Evolutionary conservation across 2,329 filamentous ascomycete genomes (phyloP).

Genomic region (Ampelomyces quisqualis): DNA sequence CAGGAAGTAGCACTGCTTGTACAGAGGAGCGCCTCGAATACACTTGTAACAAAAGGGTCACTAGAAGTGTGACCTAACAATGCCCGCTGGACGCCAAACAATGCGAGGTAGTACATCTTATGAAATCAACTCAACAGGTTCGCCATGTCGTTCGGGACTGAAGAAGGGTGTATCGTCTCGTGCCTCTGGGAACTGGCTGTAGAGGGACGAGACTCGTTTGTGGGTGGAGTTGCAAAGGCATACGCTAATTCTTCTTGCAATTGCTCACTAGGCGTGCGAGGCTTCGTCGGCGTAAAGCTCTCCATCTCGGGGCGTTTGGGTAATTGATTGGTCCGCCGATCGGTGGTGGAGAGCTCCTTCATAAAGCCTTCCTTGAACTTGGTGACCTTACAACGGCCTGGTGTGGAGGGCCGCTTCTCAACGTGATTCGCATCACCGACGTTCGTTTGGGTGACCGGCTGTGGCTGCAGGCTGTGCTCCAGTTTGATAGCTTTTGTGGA

Average conservation of each 20-base stretch:
- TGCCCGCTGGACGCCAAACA: conserved; percentile 1
- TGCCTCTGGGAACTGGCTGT: conserved; percentile 29
- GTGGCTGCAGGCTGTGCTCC: conserved; percentile 6
- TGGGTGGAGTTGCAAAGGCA: conserved; percentile 9
- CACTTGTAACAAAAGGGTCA: neutral
- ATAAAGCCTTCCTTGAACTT: conserved; percentile 28
- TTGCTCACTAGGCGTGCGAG: conserved; percentile 33
- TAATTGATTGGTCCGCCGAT: conserved; percentile 37
- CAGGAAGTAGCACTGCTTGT: conserved; percentile 16
- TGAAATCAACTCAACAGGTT: conserved; percentile 23
- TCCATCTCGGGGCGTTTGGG: conserved; percentile 33
- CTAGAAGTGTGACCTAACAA: too few species aligned
- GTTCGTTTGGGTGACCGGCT: conserved; percentile 12
- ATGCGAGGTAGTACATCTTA: conserved; percentile 5
- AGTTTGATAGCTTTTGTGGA: conserved; percentile 5
- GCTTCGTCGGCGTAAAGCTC: conserved; percentile 31
- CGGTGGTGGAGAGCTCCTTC: conserved; percentile 29
- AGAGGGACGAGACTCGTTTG: conserved; percentile 29
- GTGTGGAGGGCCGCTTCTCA: conserved; percentile 20
- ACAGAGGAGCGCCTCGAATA: conserved; percentile 7
- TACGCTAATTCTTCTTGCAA: conserved; percentile 23
- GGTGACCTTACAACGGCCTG: conserved; percentile 22
- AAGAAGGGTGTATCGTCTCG: conserved; percentile 24
- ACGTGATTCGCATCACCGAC: conserved; percentile 13
- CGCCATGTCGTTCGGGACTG: conserved; percentile 26